Percentiles rank a stretch among this genome's conserved stretches.
Evolutionary conservation across 139 green algal species (phyloP).

Genomic region (Chlorella sp.): DNA sequence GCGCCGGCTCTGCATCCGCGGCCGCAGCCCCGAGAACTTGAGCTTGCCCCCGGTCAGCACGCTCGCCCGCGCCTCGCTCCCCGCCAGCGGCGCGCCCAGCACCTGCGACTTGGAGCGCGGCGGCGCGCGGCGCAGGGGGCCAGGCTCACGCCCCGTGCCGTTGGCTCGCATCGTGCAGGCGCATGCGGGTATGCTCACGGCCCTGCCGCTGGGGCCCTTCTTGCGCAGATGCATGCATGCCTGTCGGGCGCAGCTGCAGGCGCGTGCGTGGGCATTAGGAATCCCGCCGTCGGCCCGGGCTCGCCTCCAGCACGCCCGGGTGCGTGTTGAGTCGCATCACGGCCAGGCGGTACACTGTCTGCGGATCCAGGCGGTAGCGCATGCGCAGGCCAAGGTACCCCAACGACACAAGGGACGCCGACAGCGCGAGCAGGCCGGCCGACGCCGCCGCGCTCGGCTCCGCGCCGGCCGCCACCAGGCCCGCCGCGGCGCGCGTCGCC

Average conservation of each 20-base stretch:
- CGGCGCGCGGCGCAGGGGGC: too few species aligned
- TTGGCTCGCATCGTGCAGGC: too few species aligned
- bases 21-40: conserved; percentile 47
- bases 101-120: too few species aligned
- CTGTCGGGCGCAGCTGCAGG: too few species aligned
- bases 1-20: conserved; percentile 49
- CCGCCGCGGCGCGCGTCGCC: too few species aligned
- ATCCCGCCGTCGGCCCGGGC: too few species aligned
- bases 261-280: too few species aligned
- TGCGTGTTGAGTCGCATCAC: conserved; percentile 70
- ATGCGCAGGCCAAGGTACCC: conserved; percentile 40
- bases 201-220: too few species aligned
- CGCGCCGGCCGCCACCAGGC: too few species aligned
- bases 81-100: conserved; percentile 74
- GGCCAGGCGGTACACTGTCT: conserved; percentile 63
- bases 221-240: too few species aligned
- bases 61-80: conserved; percentile 58
- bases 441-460: neutral
- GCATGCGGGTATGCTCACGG: too few species aligned
- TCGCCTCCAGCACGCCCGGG: conserved; percentile 66
- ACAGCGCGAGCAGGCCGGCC: conserved; percentile 36
- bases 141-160: too few species aligned
- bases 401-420: conserved; percentile 42
- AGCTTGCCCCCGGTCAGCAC: conserved; percentile 69
- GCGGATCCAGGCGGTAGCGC: conserved; percentile 50